These are phyloP conservation scores for Peronosclerospora sorghi DNA, from an alignment of 352 stramenopile species.

Conservation along the genomic window DNA sequence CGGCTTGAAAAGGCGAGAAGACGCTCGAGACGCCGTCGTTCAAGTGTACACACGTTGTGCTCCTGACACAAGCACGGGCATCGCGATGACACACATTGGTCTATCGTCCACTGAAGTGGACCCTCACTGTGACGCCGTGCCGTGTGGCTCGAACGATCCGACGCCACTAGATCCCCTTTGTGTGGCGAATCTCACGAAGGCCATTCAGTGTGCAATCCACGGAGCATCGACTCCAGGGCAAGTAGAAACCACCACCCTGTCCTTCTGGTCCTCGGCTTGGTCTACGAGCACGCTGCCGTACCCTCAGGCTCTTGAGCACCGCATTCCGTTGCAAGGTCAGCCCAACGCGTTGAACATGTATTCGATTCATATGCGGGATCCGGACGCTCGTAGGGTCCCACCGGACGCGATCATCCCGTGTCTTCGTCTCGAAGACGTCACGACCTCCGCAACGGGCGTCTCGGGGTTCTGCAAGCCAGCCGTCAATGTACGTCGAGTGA, in stretches of 20 bases:
- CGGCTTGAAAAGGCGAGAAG: constrained; percentile 10
- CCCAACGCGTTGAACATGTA: constrained; percentile 11
- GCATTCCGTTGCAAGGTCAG: constrained; percentile 8
- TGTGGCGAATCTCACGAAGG: constrained; percentile 5
- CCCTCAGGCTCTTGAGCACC: constrained; percentile 29
- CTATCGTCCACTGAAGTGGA: constrained; percentile 18
- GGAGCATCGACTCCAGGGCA: constrained; percentile 3
- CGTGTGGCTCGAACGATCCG: constrained; percentile 25
- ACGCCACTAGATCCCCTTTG: constrained; percentile 24
- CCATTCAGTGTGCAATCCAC: constrained; percentile 25
- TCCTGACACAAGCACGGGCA: constrained; percentile 2
- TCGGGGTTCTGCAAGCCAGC: constrained; percentile 25
- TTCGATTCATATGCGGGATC: constrained; percentile 34
- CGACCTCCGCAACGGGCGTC: background rate
- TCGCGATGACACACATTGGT: constrained; percentile 23
- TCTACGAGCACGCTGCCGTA: constrained; percentile 21
- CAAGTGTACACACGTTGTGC: constrained; percentile 34
- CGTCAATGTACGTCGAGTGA: constrained; percentile 16
- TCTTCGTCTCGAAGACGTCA: constrained; percentile 12
- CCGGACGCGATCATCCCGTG: constrained; percentile 38
- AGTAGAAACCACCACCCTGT: constrained; percentile 5
- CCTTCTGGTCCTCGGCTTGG: constrained; percentile 33
- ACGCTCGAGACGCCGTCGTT: constrained; percentile 8
- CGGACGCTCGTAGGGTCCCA: constrained; percentile 11
- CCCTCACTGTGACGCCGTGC: constrained; percentile 12